A percentile compares a stretch with the other conserved stretches of the same genome.
Evolutionary conservation across 257 asterid species (phyloP).

Genomic region (Nemophila menziesii): DNA sequence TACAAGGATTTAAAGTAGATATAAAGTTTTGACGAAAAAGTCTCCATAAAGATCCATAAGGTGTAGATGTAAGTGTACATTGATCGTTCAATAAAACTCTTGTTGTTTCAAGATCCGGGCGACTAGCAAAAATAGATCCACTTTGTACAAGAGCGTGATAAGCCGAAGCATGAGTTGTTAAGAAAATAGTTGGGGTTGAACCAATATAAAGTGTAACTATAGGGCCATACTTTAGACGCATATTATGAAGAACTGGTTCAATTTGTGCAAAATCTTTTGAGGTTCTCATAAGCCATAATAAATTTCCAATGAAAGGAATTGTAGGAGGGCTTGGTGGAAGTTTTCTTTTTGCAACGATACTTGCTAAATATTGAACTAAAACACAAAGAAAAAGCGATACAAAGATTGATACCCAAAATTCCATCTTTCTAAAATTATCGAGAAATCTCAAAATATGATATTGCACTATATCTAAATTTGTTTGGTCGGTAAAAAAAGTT

Average conservation of each 20-base stretch:
- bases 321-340: not conserved
- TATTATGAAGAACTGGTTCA: not conserved
- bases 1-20: not conserved
- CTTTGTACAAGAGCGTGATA: not conserved
- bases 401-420: not conserved
- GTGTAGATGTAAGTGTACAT: not conserved
- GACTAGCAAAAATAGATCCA: not conserved
- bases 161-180: not conserved
- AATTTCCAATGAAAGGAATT: not conserved
- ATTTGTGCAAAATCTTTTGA: not conserved
- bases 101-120: not conserved
- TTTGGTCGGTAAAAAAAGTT: no score
- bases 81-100: not conserved
- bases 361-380: not conserved
- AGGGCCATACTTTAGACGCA: not conserved
- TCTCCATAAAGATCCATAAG: not conserved
- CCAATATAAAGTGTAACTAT: not conserved
- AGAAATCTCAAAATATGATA: no score
- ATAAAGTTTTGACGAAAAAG: not conserved
- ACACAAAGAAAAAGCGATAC: not conserved
- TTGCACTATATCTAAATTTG: no score
- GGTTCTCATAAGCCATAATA: not conserved
- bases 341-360: no score
- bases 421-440: no score
- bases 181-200: not conserved